Evolutionary conservation across 1,139 yeast genomes (phyloP).

Genomic region (Kodamaea sp.): DNA sequence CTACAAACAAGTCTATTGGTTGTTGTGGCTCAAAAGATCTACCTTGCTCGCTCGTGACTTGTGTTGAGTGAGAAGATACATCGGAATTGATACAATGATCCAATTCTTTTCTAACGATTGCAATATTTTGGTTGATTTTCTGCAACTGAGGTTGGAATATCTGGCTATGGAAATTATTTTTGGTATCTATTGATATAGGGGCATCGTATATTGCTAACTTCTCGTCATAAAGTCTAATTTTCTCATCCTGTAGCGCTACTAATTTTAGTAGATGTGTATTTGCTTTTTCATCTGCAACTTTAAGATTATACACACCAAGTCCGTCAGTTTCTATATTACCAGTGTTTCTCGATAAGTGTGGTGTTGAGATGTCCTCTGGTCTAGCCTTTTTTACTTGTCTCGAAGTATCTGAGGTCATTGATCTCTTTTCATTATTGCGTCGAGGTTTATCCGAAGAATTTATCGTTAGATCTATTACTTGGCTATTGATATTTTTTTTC

Average conservation of each 20-base stretch:
- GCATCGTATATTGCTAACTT: conserved; percentile 4
- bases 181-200: neutral
- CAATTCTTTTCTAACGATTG: conserved; percentile 1
- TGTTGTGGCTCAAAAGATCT: too few species aligned
- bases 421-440: neutral
- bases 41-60: too few species aligned
- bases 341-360: neutral
- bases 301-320: neutral
- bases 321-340: neutral
- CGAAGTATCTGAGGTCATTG: neutral
- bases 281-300: neutral
- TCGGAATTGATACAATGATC: neutral
- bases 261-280: conserved; percentile 5
- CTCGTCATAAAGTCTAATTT: conserved; percentile 12
- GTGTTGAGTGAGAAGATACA: too few species aligned
- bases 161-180: conserved; percentile 6
- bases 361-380: neutral
- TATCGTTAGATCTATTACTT: too few species aligned
- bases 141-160: conserved; percentile 6
- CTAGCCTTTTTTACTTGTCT: neutral
- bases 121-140: conserved; percentile 3
- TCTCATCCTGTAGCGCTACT: conserved; percentile 11
- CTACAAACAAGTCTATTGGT: too few species aligned
- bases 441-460: too few species aligned
- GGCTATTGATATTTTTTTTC: too few species aligned